Conservation (phyloP, 1,284 basidiomycete genomes). For the Mycena sp. region DNA sequence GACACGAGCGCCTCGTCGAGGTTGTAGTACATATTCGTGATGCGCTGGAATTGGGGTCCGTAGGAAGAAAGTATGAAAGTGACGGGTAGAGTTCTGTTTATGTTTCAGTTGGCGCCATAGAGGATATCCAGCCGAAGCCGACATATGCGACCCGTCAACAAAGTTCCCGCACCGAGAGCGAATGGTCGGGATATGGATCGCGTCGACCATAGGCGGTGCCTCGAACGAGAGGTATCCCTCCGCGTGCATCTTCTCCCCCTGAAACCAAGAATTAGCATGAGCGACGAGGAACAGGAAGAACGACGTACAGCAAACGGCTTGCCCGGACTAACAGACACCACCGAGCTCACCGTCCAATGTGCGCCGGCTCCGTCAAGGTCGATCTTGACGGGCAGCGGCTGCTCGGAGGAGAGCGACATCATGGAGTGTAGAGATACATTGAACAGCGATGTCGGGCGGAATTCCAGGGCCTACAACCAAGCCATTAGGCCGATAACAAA, state of each 20-base stretch:
- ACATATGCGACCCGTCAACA: slow-evolving; percentile 10
- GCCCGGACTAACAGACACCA: not conserved
- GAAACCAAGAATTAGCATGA: not conserved
- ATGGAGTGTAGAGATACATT: slow-evolving; percentile 10
- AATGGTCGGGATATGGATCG: slow-evolving; percentile 33
- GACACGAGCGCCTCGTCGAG: slow-evolving; percentile 30
- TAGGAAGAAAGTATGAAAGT: slow-evolving; percentile 33
- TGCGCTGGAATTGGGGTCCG: slow-evolving; percentile 32
- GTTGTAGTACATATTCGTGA: slow-evolving; percentile 28
- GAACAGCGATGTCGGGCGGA: not conserved
- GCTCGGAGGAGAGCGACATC: not conserved
- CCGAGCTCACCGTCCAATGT: slow-evolving; percentile 4
- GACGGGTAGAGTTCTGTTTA: slow-evolving; percentile 28
- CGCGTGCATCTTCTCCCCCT: slow-evolving; percentile 39
- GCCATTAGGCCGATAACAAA: not conserved
- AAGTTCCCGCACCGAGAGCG: slow-evolving; percentile 25
- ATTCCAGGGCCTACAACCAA: slow-evolving; percentile 5
- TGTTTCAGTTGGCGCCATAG: not conserved
- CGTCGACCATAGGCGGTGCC: slow-evolving; percentile 15
- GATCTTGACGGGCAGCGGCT: slow-evolving; percentile 7
- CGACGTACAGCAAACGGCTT: slow-evolving; percentile 10
- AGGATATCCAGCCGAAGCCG: not conserved
- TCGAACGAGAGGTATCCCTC: slow-evolving; percentile 43
- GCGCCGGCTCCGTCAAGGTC: slow-evolving; percentile 10
- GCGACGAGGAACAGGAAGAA: not conserved